phyloP scores from a whole-genome alignment of 1,139 yeast genomes.

The Meyerozyma carpophila region DNA sequence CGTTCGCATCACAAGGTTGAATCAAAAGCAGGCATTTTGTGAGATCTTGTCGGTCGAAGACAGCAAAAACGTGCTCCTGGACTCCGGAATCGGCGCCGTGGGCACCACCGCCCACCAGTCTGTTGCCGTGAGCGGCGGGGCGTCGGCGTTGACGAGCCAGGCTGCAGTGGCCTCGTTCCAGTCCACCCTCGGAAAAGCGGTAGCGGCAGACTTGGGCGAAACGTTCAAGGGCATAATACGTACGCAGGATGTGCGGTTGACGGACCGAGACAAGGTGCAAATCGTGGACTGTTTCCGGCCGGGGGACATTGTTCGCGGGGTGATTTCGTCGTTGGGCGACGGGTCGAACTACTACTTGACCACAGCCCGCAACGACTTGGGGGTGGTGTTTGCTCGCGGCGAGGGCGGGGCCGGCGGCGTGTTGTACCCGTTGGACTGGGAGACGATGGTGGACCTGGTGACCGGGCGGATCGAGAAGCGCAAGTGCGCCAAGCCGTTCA shows the following conservation, averaged over 20 bases:
- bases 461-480: constrained; percentile 75
- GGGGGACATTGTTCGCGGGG: constrained; percentile 88
- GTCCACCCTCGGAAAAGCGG: constrained; percentile 28
- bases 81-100: constrained; percentile 63
- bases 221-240: constrained; percentile 87
- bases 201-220: constrained; percentile 73
- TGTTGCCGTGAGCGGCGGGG: constrained; percentile 46
- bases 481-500: constrained; percentile 90
- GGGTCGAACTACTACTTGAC: constrained; percentile 85
- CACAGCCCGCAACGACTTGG: constrained; percentile 87
- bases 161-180: constrained; percentile 44
- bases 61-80: constrained; percentile 51
- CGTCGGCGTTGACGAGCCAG: constrained; percentile 37
- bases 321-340: constrained; percentile 82
- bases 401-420: constrained; percentile 67
- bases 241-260: constrained; percentile 82
- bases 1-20: constrained; percentile 66
- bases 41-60: constrained; percentile 81
- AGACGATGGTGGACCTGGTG: constrained; percentile 75
- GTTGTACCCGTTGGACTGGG: constrained; percentile 95
- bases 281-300: constrained; percentile 78
- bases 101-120: constrained; percentile 43
- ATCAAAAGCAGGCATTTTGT: constrained; percentile 67
- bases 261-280: constrained; percentile 85
- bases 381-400: constrained; percentile 83